These are phyloP conservation scores for Pseudocercospora fijiensis DNA, from an alignment of 2,329 filamentous ascomycete species.

Conservation along the genomic window DNA sequence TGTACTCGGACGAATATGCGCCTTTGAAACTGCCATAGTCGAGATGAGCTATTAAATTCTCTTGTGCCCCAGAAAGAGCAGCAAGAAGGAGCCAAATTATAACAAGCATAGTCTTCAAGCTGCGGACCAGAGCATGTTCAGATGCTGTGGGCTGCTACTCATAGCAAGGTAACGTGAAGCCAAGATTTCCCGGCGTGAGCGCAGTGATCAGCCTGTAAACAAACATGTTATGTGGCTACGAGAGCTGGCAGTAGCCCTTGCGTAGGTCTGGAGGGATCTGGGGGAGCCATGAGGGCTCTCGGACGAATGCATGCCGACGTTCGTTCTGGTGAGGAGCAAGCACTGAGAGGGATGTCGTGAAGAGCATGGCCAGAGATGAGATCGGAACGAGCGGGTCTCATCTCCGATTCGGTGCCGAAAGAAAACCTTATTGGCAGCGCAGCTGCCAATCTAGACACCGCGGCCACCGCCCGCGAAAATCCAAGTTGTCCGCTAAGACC, in stretches of 20 bases:
- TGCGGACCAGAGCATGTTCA: not conserved
- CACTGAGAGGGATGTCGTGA: not conserved
- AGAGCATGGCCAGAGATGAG: not conserved
- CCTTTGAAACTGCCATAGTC: slow-evolving; percentile 29
- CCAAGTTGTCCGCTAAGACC: too few species aligned
- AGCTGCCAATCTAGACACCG: too few species aligned
- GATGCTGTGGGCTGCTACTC: not conserved
- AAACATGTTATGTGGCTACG: not conserved
- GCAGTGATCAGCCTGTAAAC: not conserved
- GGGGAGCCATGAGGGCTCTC: not conserved
- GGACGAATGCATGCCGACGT: not conserved
- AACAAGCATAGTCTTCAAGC: not conserved
- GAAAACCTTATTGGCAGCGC: too few species aligned
- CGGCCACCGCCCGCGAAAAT: too few species aligned
- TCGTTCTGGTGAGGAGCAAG: not conserved
- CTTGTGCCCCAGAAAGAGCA: not conserved
- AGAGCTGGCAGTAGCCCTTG: not conserved
- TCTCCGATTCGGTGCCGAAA: not conserved
- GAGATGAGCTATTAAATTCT: slow-evolving; percentile 17
- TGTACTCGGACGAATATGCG: slow-evolving; percentile 23
- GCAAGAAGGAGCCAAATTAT: not conserved
- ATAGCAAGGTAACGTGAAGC: not conserved
- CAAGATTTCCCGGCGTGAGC: not conserved
- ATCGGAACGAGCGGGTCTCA: not conserved
- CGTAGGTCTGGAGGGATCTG: not conserved